Conservation (phyloP, 1,139 yeast species). For the Sugiyamaella japonica region DNA sequence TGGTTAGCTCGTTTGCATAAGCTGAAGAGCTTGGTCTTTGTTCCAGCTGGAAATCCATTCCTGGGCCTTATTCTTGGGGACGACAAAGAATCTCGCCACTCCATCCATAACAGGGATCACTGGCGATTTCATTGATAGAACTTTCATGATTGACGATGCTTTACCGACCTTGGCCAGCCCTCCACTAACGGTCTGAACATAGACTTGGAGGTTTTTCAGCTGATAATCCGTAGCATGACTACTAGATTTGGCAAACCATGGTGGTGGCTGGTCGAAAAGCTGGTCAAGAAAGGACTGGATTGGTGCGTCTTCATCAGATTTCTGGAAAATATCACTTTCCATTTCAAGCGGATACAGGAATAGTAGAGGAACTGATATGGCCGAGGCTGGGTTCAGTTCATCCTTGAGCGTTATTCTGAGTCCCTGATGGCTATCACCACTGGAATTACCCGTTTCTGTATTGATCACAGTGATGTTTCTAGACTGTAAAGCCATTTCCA, state of each 20-base stretch:
- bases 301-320: constrained; percentile 68
- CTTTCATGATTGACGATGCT: constrained; percentile 64
- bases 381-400: constrained; percentile 71
- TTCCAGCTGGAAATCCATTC: constrained; percentile 72
- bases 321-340: constrained; percentile 80
- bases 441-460: constrained; percentile 24
- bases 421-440: constrained; percentile 26
- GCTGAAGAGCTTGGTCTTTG: constrained; percentile 45
- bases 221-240: constrained; percentile 47
- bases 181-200: constrained; percentile 78
- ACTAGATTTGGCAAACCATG: constrained; percentile 56
- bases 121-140: constrained; percentile 62
- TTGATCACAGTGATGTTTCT: constrained; percentile 28
- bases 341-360: constrained; percentile 80
- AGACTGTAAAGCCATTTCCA: constrained; percentile 41
- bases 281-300: constrained; percentile 41
- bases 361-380: constrained; percentile 75
- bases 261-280: constrained; percentile 63
- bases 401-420: constrained; percentile 55
- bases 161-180: constrained; percentile 87
- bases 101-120: constrained; percentile 77
- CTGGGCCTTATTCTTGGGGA: constrained; percentile 68
- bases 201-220: constrained; percentile 63
- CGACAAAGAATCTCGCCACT: constrained; percentile 70
- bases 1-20: constrained; percentile 8